Evolutionary conservation across 805 yeast genomes (phyloP).

Genomic region (Komagataella pseudopastoris): DNA sequence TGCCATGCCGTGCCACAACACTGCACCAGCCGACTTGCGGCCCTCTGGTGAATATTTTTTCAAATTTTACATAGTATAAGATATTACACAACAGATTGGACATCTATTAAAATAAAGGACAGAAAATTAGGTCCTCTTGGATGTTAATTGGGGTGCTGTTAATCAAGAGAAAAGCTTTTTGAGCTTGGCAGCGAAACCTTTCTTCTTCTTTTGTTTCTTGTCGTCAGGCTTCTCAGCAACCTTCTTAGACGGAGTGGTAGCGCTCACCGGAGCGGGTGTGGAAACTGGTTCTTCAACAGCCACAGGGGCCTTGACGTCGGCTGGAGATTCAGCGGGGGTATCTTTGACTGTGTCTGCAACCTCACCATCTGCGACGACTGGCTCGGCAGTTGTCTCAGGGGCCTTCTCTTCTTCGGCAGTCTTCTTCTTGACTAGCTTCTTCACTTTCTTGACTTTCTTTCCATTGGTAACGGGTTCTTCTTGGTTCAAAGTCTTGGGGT

Average conservation of each 20-base stretch:
- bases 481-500: constrained; percentile 38
- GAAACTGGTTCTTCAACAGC: constrained; percentile 5
- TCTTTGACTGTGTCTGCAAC: constrained; percentile 3
- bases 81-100: neutral
- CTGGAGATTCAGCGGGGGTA: constrained; percentile 3
- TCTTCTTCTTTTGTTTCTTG: constrained; percentile 21
- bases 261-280: constrained; percentile 5
- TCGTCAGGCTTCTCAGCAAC: constrained; percentile 8
- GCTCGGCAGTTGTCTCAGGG: constrained; percentile 3
- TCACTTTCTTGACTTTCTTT: constrained; percentile 18
- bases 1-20: neutral
- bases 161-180: constrained; percentile 19
- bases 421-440: constrained; percentile 15
- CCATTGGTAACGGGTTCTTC: constrained; percentile 8
- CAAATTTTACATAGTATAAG: neutral
- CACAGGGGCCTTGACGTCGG: constrained; percentile 2
- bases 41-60: neutral
- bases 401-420: constrained; percentile 5
- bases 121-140: neutral
- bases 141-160: neutral
- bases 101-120: constrained; percentile 7
- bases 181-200: constrained; percentile 26
- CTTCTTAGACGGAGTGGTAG: constrained; percentile 5
- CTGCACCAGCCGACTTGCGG: neutral
- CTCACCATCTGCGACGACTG: constrained; percentile 1